Percentiles rank a stretch among this genome's conserved stretches.
Conservation (phyloP, 352 stramenopile genomes). For the Phytophthora hybrid region DNA sequence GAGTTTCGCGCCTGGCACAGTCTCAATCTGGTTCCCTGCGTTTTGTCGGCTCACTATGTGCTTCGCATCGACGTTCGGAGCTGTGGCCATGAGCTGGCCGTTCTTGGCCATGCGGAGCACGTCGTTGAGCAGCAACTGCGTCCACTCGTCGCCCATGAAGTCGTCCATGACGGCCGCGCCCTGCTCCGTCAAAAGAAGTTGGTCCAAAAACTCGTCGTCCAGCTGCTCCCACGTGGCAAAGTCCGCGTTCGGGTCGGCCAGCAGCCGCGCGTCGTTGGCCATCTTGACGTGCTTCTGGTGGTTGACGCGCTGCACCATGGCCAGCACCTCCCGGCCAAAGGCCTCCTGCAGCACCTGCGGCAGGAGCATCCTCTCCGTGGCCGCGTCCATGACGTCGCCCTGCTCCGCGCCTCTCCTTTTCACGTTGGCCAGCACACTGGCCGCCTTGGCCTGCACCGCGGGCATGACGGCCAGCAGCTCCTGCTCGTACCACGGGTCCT, state of each 20-base stretch:
- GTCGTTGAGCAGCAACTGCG: constrained; percentile 67
- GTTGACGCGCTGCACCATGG: constrained; percentile 88
- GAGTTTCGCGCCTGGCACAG: constrained; percentile 40
- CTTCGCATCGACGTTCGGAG: constrained; percentile 32
- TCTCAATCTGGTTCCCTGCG: constrained; percentile 10
- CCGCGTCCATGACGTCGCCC: constrained; percentile 81
- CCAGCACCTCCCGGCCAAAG: constrained; percentile 82
- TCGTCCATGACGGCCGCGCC: constrained; percentile 69
- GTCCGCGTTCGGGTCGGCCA: constrained; percentile 68
- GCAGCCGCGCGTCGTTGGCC: constrained; percentile 64
- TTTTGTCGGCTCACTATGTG: constrained; percentile 25
- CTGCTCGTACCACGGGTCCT: constrained; percentile 83
- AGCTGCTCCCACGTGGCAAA: constrained; percentile 75
- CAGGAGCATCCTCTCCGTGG: constrained; percentile 70
- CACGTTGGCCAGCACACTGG: constrained; percentile 82
- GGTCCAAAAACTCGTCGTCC: constrained; percentile 55
- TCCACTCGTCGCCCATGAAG: constrained; percentile 88
- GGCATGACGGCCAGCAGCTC: constrained; percentile 85
- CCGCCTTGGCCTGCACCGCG: constrained; percentile 78
- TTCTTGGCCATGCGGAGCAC: constrained; percentile 70
- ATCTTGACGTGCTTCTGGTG: constrained; percentile 82
- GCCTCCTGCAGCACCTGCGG: constrained; percentile 88
- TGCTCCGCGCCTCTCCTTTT: constrained; percentile 75
- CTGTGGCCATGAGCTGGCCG: constrained; percentile 52
- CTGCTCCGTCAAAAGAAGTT: constrained; percentile 22